Percentiles rank a stretch among this genome's conserved stretches.
Evolutionary conservation across 805 yeast species (phyloP).

Genomic region (Spathaspora boniae): DNA sequence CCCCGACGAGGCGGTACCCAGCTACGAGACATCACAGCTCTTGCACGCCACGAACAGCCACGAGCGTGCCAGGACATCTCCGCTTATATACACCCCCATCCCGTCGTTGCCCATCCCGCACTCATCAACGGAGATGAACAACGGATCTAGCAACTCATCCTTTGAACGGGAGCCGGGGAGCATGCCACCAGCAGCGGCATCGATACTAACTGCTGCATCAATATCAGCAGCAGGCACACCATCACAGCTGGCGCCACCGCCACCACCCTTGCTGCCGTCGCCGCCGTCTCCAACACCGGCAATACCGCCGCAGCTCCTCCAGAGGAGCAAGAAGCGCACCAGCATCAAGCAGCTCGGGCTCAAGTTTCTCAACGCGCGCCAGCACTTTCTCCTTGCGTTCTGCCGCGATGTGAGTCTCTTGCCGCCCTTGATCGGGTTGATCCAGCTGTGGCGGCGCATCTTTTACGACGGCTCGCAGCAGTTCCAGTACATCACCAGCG

Average conservation of each 20-base stretch:
- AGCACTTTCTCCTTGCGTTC: slow-evolving; percentile 71
- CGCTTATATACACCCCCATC: slow-evolving; percentile 9
- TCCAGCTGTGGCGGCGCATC: slow-evolving; percentile 38
- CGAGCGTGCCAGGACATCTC: background rate
- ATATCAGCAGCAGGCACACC: background rate
- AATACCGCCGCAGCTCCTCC: slow-evolving; percentile 5
- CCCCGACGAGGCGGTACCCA: slow-evolving; percentile 36
- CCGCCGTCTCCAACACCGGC: slow-evolving; percentile 7
- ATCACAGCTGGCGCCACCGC: slow-evolving; percentile 8
- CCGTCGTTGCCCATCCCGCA: slow-evolving; percentile 7
- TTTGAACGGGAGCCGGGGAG: too few species aligned
- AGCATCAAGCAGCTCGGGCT: slow-evolving; percentile 58
- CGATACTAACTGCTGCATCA: too few species aligned
- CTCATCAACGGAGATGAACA: too few species aligned
- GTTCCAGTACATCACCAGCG: slow-evolving; percentile 37
- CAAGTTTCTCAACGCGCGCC: slow-evolving; percentile 67
- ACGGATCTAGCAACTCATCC: too few species aligned
- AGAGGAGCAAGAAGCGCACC: slow-evolving; percentile 9
- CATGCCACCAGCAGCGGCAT: too few species aligned
- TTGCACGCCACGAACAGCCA: slow-evolving; percentile 15
- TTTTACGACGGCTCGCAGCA: slow-evolving; percentile 18
- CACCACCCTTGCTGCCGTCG: slow-evolving; percentile 2
- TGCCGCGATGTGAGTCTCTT: slow-evolving; percentile 74
- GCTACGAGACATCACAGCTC: slow-evolving; percentile 39
- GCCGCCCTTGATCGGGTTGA: slow-evolving; percentile 58